Percentiles rank a stretch among this genome's conserved stretches.
phyloP scores from a whole-genome alignment of 192 early-diverging fungal species.

The Jimgerdemannia flammicorona region DNA sequence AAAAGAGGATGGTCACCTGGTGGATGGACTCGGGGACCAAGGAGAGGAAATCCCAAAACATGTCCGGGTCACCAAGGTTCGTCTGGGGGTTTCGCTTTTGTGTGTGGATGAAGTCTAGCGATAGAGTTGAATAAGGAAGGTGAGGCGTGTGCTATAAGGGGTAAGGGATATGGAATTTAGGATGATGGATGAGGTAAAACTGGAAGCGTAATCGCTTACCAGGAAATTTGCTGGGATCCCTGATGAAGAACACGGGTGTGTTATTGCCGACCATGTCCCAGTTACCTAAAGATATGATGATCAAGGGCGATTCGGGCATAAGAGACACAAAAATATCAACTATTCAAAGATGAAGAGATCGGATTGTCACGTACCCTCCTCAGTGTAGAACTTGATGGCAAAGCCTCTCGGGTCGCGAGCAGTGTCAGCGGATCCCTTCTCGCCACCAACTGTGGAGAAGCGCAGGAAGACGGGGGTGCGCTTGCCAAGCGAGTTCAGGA shows the following conservation, averaged over 20 bases:
- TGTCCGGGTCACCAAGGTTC: constrained; percentile 64
- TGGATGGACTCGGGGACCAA: constrained; percentile 74
- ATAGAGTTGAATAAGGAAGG: neutral
- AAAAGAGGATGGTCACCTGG: constrained; percentile 76
- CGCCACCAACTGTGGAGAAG: constrained; percentile 79
- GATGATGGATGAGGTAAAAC: neutral
- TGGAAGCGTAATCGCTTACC: constrained; percentile 9
- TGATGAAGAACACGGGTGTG: constrained; percentile 82
- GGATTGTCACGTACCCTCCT: constrained; percentile 44
- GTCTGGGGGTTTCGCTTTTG: constrained; percentile 81
- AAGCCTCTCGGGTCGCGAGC: constrained; percentile 81
- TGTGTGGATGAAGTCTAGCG: constrained; percentile 70
- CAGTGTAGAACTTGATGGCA: constrained; percentile 83
- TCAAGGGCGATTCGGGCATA: neutral
- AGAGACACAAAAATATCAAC: no score
- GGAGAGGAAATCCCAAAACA: constrained; percentile 80
- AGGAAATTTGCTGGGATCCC: constrained; percentile 77
- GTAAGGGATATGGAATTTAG: neutral
- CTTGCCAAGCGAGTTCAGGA: constrained; percentile 67
- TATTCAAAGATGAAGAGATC: no score
- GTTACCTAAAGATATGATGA: constrained; percentile 43
- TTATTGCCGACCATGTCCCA: constrained; percentile 89
- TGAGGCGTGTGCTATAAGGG: neutral
- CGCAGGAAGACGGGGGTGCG: constrained; percentile 78
- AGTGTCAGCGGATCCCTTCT: constrained; percentile 71